phyloP scores from a whole-genome alignment of 176 grass and related monocot species.

The Oryza officinalis region DNA sequence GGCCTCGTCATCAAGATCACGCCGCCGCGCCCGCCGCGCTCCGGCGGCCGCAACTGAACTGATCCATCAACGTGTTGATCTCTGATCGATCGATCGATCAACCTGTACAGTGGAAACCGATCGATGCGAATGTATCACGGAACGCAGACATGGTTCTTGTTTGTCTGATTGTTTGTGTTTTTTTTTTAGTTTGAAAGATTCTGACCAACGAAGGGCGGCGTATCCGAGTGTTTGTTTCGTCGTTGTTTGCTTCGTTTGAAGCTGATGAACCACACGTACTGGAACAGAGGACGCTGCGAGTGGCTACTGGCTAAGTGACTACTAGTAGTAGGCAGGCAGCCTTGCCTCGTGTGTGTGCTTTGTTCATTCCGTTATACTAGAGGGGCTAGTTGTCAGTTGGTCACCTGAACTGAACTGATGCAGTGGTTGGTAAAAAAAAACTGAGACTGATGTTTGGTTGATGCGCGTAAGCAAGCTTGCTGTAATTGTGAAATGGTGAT shows the following conservation, averaged over 20 bases:
- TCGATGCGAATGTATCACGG: not conserved
- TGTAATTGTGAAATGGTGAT: too few relatives aligned
- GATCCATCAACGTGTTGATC: not conserved
- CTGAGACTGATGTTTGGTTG: too few relatives aligned
- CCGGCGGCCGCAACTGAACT: conserved; percentile 10
- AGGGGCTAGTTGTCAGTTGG: not conserved
- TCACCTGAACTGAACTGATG: not conserved
- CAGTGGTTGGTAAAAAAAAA: too few relatives aligned
- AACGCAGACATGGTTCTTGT: not conserved
- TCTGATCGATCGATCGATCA: not conserved
- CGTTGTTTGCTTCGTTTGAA: not conserved
- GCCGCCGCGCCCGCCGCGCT: conserved; percentile 25
- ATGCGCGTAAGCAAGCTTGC: too few relatives aligned
- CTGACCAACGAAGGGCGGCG: not conserved
- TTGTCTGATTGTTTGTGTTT: not conserved
- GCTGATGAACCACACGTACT: not conserved
- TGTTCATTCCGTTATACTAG: not conserved
- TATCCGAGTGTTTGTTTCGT: not conserved
- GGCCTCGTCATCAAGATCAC: conserved; percentile 82
- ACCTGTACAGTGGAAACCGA: not conserved
- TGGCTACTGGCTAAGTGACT: not conserved
- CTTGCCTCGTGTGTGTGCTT: not conserved
- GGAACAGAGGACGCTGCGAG: not conserved
- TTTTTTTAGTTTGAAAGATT: not conserved
- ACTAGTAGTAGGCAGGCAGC: too few relatives aligned